Conservation (phyloP, 176 grass and related monocot genomes). For the Avena sativa region DNA sequence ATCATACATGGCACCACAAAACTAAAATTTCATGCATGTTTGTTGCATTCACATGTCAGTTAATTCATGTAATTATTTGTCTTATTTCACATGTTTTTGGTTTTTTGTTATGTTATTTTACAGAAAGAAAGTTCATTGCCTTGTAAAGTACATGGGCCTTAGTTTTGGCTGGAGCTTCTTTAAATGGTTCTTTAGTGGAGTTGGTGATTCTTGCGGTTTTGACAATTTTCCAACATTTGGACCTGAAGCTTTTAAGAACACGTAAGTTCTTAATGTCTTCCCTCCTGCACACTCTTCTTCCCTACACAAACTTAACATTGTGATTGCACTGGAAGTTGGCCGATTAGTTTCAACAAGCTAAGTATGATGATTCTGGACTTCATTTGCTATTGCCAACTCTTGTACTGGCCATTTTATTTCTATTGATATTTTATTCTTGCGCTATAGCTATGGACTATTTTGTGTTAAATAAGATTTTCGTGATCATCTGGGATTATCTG, state of each 20-base stretch:
- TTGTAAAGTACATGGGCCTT: constrained; percentile 54
- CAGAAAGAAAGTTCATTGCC: constrained; percentile 54
- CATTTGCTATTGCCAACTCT: not conserved
- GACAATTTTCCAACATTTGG: constrained; percentile 60
- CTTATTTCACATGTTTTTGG: not conserved
- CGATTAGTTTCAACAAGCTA: not conserved
- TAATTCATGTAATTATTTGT: not conserved
- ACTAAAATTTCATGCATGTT: not conserved
- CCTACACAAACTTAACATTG: not conserved
- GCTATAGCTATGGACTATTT: not conserved
- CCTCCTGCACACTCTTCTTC: not conserved
- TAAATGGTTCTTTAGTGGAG: constrained; percentile 63
- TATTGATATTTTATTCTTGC: not conserved
- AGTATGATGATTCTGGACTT: not conserved
- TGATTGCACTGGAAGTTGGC: not conserved
- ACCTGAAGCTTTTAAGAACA: constrained; percentile 43
- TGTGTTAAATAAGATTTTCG: not conserved
- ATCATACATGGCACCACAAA: not conserved
- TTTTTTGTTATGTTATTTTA: constrained; percentile 34
- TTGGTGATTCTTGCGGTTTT: constrained; percentile 57
- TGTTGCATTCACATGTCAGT: not conserved
- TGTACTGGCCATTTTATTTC: not conserved
- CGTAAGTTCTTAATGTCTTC: constrained; percentile 20
- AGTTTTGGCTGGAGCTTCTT: constrained; percentile 62
- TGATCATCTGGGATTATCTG: not conserved